These are phyloP conservation scores for Phytophthora pinifolia DNA, from an alignment of 352 stramenopile genomes.

Conservation along the genomic window DNA sequence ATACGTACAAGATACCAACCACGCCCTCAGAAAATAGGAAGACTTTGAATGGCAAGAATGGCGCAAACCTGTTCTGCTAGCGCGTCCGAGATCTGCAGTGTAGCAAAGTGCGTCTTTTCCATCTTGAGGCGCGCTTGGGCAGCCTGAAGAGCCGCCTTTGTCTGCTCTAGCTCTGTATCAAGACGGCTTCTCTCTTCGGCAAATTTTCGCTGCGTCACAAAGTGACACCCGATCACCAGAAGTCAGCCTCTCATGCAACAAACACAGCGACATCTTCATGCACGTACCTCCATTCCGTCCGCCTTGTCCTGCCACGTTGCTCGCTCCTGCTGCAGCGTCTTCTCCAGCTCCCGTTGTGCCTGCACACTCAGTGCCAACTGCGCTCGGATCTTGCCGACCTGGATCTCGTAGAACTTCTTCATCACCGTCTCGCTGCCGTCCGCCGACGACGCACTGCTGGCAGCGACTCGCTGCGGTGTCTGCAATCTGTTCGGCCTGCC, in stretches of 20 bases:
- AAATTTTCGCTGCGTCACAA: slow-evolving; percentile 10
- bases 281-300: slow-evolving; percentile 28
- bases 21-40: background rate
- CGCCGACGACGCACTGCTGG: background rate
- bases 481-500: slow-evolving; percentile 19
- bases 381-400: slow-evolving; percentile 72
- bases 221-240: too few species aligned
- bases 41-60: background rate
- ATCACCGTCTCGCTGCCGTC: slow-evolving; percentile 42
- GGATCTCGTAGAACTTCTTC: slow-evolving; percentile 82
- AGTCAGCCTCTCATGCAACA: background rate
- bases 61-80: slow-evolving; percentile 52
- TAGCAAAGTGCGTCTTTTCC: slow-evolving; percentile 65
- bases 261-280: background rate
- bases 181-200: slow-evolving; percentile 15
- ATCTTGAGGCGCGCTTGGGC: slow-evolving; percentile 46
- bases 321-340: slow-evolving; percentile 48
- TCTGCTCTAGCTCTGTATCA: slow-evolving; percentile 29
- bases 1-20: background rate
- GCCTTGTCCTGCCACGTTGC: slow-evolving; percentile 26
- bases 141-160: slow-evolving; percentile 24
- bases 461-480: background rate
- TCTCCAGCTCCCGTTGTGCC: slow-evolving; percentile 50
- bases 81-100: slow-evolving; percentile 63
- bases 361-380: slow-evolving; percentile 54